Evolutionary conservation across 2,329 filamentous ascomycete genomes (phyloP), one percentile per base, ranked within the genome.

Genomic region (Nigrospora osmanthi): DNA sequence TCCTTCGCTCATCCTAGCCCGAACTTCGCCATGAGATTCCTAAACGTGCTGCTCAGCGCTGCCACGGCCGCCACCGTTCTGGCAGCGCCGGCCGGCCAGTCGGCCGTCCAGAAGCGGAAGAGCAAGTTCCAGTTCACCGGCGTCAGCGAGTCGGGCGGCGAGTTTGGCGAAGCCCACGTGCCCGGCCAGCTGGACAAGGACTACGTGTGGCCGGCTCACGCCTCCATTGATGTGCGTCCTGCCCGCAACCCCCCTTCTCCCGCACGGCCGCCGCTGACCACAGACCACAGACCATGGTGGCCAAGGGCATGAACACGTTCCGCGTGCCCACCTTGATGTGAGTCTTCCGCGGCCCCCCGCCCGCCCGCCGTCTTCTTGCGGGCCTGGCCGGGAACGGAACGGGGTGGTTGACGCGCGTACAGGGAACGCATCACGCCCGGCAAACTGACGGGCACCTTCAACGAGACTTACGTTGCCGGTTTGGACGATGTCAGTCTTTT

Each of bases 171-270:
- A 47, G 63, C 56, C 19, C 71, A 66, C 43, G 64, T 81, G 31
- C 80, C 80, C 2, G 80, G 80, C 11, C 60, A 61, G 1, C 67
- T 76, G 45, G 71, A 69, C 41, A 81, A 69, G 43, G 76, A 84
- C 52, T 85, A 75, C 55, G 80, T 66, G 17, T 84, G 78, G 71
- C 78, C 79, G 2, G 70, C 74, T 41, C 63, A 73, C 34, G 66
- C 66, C 12, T 58, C 66, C 19, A 63, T 69, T 43, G 60, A 62
- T 46, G 65, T 67, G 45, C 40, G 61, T 40, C 42, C 39, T 39
- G 28, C 31, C 19, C 23, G 4, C 31, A 46, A 15, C 49, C 42
- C 36, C 10, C 38, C 17, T 19, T 31, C 19, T 41, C n/a, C n/a
- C n/a, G 38, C 23, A 11, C 40, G 15, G 40, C 1, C 9, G 49